Evolutionary conservation across 306 rosid genomes (phyloP), one percentile per base, ranked within the genome.

Genomic region (Castanea crenata): DNA sequence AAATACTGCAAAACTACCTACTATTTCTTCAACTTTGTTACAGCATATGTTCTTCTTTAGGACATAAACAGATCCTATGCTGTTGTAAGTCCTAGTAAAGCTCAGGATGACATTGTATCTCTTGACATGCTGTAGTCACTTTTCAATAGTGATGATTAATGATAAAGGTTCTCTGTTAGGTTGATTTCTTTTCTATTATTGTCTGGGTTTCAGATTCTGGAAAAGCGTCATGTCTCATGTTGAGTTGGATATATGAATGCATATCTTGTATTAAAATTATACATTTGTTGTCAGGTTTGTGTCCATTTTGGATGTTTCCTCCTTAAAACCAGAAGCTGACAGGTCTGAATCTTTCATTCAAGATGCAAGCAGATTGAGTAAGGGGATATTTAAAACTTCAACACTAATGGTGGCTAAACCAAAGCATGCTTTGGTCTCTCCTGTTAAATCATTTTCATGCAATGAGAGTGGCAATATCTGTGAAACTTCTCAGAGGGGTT

Each of bases 241-340:
- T 75, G 55, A 82, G 61, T 61, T 75, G 64, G 74, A 68, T 72
- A 18, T 80, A 32, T 77, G 80, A 32, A 55, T 54, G 64, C 73
- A 16, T 75, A 62, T 78, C 72, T 79, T 79, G 72, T 74, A 68
- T 71, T 73, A 25, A 78, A 70, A 76, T 21, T 64, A 35, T 63
- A 52, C 80, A 70, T 86, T 80, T 63, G 32, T 71, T 74, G 86
- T 86, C 92, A 95, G 98, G 92, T 95, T 91, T 76, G 95, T 91
- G 61, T 91, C 95, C 83, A 85, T 92, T 86, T 86, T 95, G 91
- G 93, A 95, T 84, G 97, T 85, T 81, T 89, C 97, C 80, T 89
- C 99, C 83, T 80, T 92, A 74, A 95, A 95, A 85, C 97, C 99
- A 85, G 90, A 81, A 67, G 91, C 78, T 14, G 84, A 73, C 41